Conservation (phyloP, 2,329 filamentous ascomycete genomes). For the Sphaerulina vaccinii region DNA sequence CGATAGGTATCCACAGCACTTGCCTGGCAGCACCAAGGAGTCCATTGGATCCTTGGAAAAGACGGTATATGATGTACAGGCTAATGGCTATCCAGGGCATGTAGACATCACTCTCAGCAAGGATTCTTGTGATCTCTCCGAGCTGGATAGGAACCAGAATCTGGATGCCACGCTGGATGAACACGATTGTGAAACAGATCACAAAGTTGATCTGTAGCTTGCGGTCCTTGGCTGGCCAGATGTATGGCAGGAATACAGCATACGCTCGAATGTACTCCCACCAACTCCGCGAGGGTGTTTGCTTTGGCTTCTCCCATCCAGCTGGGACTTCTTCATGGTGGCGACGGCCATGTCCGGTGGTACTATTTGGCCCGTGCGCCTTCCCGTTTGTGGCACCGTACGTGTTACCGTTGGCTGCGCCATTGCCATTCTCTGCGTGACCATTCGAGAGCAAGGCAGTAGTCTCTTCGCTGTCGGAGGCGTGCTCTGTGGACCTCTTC, state of each 20-base stretch:
- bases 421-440: slow-evolving; percentile 47
- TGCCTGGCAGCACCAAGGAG: slow-evolving; percentile 79
- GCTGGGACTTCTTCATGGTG: slow-evolving; percentile 48
- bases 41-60: slow-evolving; percentile 85
- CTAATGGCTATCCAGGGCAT: slow-evolving; percentile 74
- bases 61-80: slow-evolving; percentile 73
- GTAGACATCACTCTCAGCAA: slow-evolving; percentile 56
- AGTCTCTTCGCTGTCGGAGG: slow-evolving; percentile 54
- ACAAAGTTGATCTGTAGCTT: slow-evolving; percentile 76
- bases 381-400: slow-evolving; percentile 41
- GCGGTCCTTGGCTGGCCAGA: slow-evolving; percentile 84
- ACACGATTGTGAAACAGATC: slow-evolving; percentile 75
- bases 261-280: slow-evolving; percentile 95
- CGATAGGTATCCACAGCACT: slow-evolving; percentile 91
- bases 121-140: slow-evolving; percentile 72
- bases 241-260: slow-evolving; percentile 89
- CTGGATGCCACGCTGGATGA: slow-evolving; percentile 81
- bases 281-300: slow-evolving; percentile 85
- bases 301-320: slow-evolving; percentile 86
- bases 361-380: slow-evolving; percentile 42
- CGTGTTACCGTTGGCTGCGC: slow-evolving; percentile 43
- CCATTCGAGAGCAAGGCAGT: slow-evolving; percentile 61
- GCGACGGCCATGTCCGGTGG: slow-evolving; percentile 33
- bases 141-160: slow-evolving; percentile 81
- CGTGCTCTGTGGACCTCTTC: slow-evolving; percentile 40